Percentiles rank a stretch among this genome's conserved stretches.
Evolutionary conservation across 2,329 filamentous ascomycete genomes (phyloP).

Genomic region (Gnomoniopsis smithogilvyi): DNA sequence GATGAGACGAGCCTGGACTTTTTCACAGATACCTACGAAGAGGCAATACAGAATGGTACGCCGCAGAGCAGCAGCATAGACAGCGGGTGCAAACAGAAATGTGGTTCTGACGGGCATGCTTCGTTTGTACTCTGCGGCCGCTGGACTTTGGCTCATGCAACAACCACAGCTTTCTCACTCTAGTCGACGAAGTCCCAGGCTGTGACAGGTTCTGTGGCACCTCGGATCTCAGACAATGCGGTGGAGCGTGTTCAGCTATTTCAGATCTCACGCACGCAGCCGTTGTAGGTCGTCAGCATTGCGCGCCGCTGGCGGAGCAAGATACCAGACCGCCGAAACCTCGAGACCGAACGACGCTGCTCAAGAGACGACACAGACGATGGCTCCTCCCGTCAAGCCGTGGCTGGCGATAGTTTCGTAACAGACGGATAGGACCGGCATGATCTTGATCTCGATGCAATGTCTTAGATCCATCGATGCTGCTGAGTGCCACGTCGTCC

Average conservation of each 20-base stretch:
- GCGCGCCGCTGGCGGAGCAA: not conserved
- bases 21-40: not conserved
- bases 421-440: not conserved
- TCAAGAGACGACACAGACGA: not conserved
- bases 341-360: not conserved
- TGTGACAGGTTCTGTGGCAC: constrained; percentile 2
- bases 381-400: not conserved
- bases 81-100: not conserved
- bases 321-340: not conserved
- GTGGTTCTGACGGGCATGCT: not conserved
- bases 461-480: constrained; percentile 13
- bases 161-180: not conserved
- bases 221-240: constrained; percentile 15
- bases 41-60: not conserved
- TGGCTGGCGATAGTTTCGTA: not conserved
- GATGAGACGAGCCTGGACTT: not conserved
- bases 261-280: constrained; percentile 3
- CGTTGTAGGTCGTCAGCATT: not conserved
- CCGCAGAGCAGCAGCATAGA: not conserved
- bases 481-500: not conserved
- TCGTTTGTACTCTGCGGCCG: not conserved
- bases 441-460: constrained; percentile 9
- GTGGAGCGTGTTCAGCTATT: constrained; percentile 1
- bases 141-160: not conserved
- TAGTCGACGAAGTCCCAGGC: not conserved